Base-by-base conservation (phyloP, 2,329 filamentous ascomycete species). In the Trichoderma sp. region DNA sequence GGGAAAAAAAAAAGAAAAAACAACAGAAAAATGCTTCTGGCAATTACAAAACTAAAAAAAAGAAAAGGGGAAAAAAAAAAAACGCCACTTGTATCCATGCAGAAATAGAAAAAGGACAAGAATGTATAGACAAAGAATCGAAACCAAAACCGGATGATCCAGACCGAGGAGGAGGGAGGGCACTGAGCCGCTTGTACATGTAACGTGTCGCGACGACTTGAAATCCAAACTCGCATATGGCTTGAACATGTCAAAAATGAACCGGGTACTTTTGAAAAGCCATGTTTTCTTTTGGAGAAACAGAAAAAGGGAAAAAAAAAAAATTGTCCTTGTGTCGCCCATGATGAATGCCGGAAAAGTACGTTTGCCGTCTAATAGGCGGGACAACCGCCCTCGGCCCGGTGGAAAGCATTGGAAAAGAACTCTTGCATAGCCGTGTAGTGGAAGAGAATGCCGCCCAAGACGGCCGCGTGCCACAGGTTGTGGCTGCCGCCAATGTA, bases 401-500 rank as follows among this genome's bases (percentile, higher is more conserved):
- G 86, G 71, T 84, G 80, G 79, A 94, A 94, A 12, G 92, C 92
- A 48, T 85, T 86, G 5, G 90, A 85, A 76, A 99, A 99, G 79
- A 99, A 95, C 67, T 93, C 87, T 79, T 97, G 92, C 94, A 99
- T 97, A 19, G 95, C 95, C 25, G 87, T 86, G 80, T 98, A 99
- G 79, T 99, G 95, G 78, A 97, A 98, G n/a, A 98, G 80, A 68
- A 99, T 99, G 12, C 95, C 95, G 17, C 94, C 93, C 32, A 99
- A 83, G 12, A 99, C 95, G 8, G 95, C 95, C 37, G 97, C 80
- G 79, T 99, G 95, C 95, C 95, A 99, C 68, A 99, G 89, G 79
- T 99, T 99, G 81, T 99, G 95, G 78, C 92, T 96, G 54, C 93
- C 94, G 45, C 95, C 95, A 48, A 96, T 86, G 77, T 98, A 98